These are phyloP conservation scores for Lodderomyces pseudojiufengensis DNA, from an alignment of 1,139 yeast species.

Conservation along the genomic window DNA sequence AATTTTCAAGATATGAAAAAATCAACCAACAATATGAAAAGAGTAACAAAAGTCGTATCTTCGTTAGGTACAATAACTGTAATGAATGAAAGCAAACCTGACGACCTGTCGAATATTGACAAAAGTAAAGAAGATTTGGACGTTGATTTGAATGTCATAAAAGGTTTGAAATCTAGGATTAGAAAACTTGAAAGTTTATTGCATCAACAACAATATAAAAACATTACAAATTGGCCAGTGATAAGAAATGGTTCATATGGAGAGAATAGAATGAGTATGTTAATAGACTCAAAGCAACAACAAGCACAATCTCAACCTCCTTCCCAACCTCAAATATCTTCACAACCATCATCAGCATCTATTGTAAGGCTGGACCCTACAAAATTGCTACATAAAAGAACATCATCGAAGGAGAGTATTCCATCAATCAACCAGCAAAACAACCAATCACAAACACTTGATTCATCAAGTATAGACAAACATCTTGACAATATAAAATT, in stretches of 20 bases:
- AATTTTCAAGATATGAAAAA: constrained; percentile 44
- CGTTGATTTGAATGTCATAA: constrained; percentile 37
- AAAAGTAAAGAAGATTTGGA: constrained; percentile 23
- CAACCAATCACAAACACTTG: constrained; percentile 22
- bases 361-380: constrained; percentile 19
- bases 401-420: constrained; percentile 9
- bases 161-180: constrained; percentile 58
- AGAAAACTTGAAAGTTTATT: constrained; percentile 61
- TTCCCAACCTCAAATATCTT: constrained; percentile 7
- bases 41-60: constrained; percentile 32
- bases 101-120: constrained; percentile 18
- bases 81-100: constrained; percentile 19
- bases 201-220: constrained; percentile 62
- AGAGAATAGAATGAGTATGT: constrained; percentile 21
- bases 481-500: constrained; percentile 43
- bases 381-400: constrained; percentile 18
- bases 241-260: constrained; percentile 15
- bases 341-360: constrained; percentile 7
- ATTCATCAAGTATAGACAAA: constrained; percentile 40
- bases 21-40: constrained; percentile 38
- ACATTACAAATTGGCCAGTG: constrained; percentile 57
- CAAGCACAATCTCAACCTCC: not conserved
- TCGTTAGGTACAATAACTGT: constrained; percentile 32
- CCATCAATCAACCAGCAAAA: constrained; percentile 9
- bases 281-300: constrained; percentile 13